Percentiles rank a stretch among this genome's conserved stretches.
phyloP scores from a whole-genome alignment of 2,329 filamentous ascomycete genomes.

The Fusarium poae region DNA sequence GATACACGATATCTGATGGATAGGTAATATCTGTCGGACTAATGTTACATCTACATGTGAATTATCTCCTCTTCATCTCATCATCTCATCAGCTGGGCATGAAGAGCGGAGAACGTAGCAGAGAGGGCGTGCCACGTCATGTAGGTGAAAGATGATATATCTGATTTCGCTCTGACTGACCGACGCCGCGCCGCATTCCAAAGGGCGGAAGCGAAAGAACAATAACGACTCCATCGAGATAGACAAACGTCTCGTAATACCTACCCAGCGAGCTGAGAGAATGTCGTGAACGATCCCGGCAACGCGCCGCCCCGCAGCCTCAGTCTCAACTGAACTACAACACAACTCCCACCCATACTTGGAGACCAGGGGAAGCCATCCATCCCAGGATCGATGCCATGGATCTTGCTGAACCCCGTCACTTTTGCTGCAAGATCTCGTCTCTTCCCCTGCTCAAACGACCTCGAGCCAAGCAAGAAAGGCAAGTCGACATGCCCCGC shows the following conservation, averaged over 20 bases:
- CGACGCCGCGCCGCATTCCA: constrained; percentile 13
- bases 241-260: constrained; percentile 10
- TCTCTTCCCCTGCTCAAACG: constrained; percentile 30
- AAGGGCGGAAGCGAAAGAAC: constrained; percentile 6
- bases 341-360: constrained; percentile 6
- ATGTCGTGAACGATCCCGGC: constrained; percentile 24
- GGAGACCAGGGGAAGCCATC: constrained; percentile 19
- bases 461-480: constrained; percentile 15
- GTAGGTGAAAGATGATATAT: constrained; percentile 38
- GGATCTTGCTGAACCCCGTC: constrained; percentile 23
- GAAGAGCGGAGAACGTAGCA: constrained; percentile 11
- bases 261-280: constrained; percentile 16
- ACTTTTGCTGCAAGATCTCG: constrained; percentile 36
- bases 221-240: constrained; percentile 22
- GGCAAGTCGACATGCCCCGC: constrained; percentile 27
- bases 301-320: constrained; percentile 16
- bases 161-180: constrained; percentile 22
- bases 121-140: constrained; percentile 17
- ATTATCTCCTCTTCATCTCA: constrained; percentile 10
- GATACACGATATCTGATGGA: constrained; percentile 13
- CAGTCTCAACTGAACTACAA: constrained; percentile 24
- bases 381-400: constrained; percentile 31
- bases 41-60: constrained; percentile 8
- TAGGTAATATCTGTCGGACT: constrained; percentile 2
- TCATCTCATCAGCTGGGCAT: constrained; percentile 21